Evolutionary conservation across 208 protist species (phyloP).

Genomic region (Tritrichomonas foetus): DNA sequence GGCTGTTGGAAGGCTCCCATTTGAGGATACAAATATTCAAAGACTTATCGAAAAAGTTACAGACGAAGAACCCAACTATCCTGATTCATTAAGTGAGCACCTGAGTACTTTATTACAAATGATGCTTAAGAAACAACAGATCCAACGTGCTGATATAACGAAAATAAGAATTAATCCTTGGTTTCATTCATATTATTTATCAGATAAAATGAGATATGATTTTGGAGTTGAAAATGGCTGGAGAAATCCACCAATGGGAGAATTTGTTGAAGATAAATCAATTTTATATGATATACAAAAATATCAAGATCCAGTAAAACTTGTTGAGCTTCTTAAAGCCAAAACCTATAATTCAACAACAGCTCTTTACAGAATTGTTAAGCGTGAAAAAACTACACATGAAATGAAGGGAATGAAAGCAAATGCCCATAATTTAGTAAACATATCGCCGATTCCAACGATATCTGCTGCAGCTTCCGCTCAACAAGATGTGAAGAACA

Average conservation of each 20-base stretch:
- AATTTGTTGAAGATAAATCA: too few species aligned
- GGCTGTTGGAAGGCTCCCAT: background rate
- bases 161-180: slow-evolving; percentile 64
- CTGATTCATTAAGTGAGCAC: background rate
- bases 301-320: background rate
- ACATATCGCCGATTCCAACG: too few species aligned
- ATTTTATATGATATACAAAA: too few species aligned
- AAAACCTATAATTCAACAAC: too few species aligned
- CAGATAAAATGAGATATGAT: background rate
- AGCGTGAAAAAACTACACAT: too few species aligned
- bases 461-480: too few species aligned
- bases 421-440: too few species aligned
- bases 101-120: slow-evolving; percentile 60
- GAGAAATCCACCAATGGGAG: slow-evolving; percentile 17
- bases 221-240: background rate
- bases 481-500: too few species aligned
- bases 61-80: background rate
- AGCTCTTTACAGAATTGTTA: too few species aligned
- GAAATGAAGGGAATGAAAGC: too few species aligned
- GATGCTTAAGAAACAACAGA: slow-evolving; percentile 73
- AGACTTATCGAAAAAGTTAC: background rate
- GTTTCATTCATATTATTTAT: background rate
- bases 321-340: too few species aligned
- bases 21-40: background rate
- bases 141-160: slow-evolving; percentile 68